These are phyloP conservation scores for Dichomitus squalens DNA, from an alignment of 1,284 basidiomycete species.

Conservation along the genomic window DNA sequence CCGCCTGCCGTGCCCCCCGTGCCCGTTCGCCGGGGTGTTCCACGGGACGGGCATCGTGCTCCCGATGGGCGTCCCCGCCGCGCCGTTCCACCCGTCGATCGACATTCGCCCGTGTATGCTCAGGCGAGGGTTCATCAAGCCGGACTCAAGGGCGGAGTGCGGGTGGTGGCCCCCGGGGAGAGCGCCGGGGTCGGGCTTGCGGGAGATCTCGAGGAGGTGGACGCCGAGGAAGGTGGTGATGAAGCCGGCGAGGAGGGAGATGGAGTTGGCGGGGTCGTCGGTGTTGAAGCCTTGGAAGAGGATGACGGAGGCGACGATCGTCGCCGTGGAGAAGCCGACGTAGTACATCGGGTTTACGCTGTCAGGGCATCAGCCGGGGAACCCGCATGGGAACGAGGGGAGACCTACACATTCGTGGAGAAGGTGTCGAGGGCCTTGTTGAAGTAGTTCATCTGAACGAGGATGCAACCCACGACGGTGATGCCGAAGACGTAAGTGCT, in stretches of 20 bases:
- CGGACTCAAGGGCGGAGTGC: slow-evolving; percentile 66
- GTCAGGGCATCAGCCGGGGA: neutral
- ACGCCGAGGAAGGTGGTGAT: slow-evolving; percentile 85
- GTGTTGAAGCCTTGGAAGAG: slow-evolving; percentile 98
- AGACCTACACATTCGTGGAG: slow-evolving; percentile 92
- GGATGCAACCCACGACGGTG: slow-evolving; percentile 84
- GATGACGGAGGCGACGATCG: slow-evolving; percentile 93
- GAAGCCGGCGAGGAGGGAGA: slow-evolving; percentile 88
- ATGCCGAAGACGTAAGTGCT: slow-evolving; percentile 95
- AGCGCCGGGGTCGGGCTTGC: slow-evolving; percentile 55
- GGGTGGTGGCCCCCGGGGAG: slow-evolving; percentile 43
- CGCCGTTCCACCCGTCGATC: slow-evolving; percentile 69
- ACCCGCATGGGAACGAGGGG: too few species aligned
- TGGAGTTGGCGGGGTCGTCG: slow-evolving; percentile 75
- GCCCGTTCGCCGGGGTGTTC: neutral
- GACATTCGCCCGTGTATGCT: slow-evolving; percentile 71
- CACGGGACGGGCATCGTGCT: slow-evolving; percentile 31
- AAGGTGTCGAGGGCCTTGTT: slow-evolving; percentile 98
- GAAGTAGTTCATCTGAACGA: slow-evolving; percentile 99
- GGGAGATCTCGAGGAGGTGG: slow-evolving; percentile 68
- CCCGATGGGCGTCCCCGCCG: slow-evolving; percentile 38
- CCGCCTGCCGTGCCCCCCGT: slow-evolving; percentile 44
- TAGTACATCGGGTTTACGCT: slow-evolving; percentile 99
- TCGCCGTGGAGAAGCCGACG: slow-evolving; percentile 97
- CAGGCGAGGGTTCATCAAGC: slow-evolving; percentile 76